phyloP scores from a whole-genome alignment of 2,329 filamentous ascomycete species.

The Pseudogymnoascus sp. region DNA sequence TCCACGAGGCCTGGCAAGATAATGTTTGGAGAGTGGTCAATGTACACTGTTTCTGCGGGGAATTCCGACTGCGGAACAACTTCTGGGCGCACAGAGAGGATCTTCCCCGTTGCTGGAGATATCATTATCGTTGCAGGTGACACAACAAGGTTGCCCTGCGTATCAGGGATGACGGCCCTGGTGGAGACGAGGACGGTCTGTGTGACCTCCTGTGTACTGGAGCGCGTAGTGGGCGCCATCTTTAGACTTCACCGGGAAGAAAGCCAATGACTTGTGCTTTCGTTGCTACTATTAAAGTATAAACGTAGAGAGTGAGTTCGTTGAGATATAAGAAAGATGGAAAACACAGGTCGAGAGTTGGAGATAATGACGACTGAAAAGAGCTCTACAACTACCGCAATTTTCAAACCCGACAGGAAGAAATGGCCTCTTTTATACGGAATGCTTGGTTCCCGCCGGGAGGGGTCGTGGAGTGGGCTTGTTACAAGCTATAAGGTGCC shows the following conservation, averaged over 20 bases:
- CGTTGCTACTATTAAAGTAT: background rate
- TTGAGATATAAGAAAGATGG: background rate
- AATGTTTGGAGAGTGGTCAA: slow-evolving; percentile 77
- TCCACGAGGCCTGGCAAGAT: slow-evolving; percentile 89
- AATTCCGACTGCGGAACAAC: slow-evolving; percentile 73
- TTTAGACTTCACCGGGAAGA: background rate
- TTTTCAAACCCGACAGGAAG: background rate
- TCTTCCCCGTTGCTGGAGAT: slow-evolving; percentile 75
- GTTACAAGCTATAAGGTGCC: slow-evolving; percentile 4
- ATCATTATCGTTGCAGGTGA: slow-evolving; percentile 79
- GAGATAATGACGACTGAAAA: background rate
- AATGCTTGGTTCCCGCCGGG: background rate
- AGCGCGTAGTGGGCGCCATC: background rate
- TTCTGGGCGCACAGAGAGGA: slow-evolving; percentile 65
- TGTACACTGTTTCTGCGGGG: slow-evolving; percentile 64
- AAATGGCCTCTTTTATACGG: slow-evolving; percentile 6
- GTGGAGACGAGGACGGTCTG: slow-evolving; percentile 72
- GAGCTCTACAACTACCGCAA: background rate
- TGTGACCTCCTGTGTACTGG: background rate
- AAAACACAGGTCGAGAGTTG: background rate
- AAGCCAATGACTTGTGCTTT: background rate
- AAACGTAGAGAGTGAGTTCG: background rate
- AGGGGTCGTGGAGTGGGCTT: slow-evolving; percentile 1
- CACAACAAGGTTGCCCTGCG: slow-evolving; percentile 53
- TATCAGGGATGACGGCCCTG: slow-evolving; percentile 70